Evolutionary conservation across 306 rosid species (phyloP).

Genomic region (Vigna radiata): DNA sequence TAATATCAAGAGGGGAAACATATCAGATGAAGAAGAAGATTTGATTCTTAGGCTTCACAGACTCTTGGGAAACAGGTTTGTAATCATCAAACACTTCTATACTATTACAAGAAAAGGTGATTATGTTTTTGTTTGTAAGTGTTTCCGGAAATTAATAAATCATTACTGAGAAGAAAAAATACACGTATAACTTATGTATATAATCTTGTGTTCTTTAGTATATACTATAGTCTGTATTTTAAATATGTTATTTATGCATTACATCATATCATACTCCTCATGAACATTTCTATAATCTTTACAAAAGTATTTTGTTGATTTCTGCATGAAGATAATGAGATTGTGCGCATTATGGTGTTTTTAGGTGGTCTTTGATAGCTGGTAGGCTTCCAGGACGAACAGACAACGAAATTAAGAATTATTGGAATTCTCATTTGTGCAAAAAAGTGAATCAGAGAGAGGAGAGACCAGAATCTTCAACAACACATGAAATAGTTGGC

Average conservation of each 20-base stretch:
- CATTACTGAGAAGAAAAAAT: no score
- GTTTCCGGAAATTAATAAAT: no score
- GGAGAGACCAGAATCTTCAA: constrained; percentile 33
- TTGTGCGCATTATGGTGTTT: constrained; percentile 1
- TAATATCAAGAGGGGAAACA: constrained; percentile 77
- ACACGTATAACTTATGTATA: no score
- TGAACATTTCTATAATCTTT: no score
- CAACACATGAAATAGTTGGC: constrained; percentile 26
- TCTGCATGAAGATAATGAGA: not conserved
- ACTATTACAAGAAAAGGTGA: no score
- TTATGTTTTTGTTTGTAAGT: not conserved
- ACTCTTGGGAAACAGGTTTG: constrained; percentile 61
- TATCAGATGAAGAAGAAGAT: constrained; percentile 65
- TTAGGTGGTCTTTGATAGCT: constrained; percentile 78
- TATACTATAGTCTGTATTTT: no score
- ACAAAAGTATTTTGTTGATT: no score
- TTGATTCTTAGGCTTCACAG: constrained; percentile 66
- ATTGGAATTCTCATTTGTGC: constrained; percentile 83
- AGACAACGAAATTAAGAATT: constrained; percentile 74
- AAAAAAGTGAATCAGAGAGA: constrained; percentile 51
- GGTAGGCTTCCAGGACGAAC: constrained; percentile 81
- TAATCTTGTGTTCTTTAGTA: no score
- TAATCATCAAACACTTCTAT: not conserved
- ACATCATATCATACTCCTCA: no score
- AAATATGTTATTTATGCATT: no score